Percentiles rank a stretch among this genome's conserved stretches.
phyloP scores from a whole-genome alignment of 2,329 filamentous ascomycete genomes.

The Atkinsonella hypoxylon region DNA sequence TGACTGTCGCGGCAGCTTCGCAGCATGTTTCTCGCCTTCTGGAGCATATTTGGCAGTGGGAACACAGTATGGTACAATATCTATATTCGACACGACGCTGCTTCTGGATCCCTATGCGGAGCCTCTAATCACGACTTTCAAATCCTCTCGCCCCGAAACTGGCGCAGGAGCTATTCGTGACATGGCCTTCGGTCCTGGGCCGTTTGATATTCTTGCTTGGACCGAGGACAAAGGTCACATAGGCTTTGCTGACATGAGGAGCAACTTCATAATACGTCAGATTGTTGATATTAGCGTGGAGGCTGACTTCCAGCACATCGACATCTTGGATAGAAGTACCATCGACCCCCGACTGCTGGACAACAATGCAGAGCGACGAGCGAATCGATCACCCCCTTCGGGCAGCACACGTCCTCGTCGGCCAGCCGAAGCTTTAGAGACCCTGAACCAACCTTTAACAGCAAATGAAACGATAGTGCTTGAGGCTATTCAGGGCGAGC shows the following conservation, averaged over 20 bases:
- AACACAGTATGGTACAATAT: slow-evolving; percentile 71
- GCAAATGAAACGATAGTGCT: slow-evolving; percentile 43
- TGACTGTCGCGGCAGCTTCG: slow-evolving; percentile 58
- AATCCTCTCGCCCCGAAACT: slow-evolving; percentile 61
- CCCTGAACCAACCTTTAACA: slow-evolving; percentile 38
- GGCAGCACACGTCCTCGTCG: slow-evolving; percentile 4
- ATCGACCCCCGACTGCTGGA: slow-evolving; percentile 43
- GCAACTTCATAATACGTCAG: slow-evolving; percentile 55
- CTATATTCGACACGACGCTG: slow-evolving; percentile 51
- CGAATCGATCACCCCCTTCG: slow-evolving; percentile 10
- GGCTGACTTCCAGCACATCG: slow-evolving; percentile 42
- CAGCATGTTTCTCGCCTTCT: slow-evolving; percentile 63
- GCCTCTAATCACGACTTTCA: slow-evolving; percentile 62
- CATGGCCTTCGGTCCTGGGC: slow-evolving; percentile 83
- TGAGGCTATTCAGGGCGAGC: slow-evolving; percentile 42
- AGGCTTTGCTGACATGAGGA: slow-evolving; percentile 61
- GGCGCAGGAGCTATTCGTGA: slow-evolving; percentile 71
- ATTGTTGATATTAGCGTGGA: slow-evolving; percentile 52
- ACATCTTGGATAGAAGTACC: slow-evolving; percentile 41
- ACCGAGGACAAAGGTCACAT: slow-evolving; percentile 74
- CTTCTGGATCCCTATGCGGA: slow-evolving; percentile 35
- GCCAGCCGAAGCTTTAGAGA: slow-evolving; percentile 24
- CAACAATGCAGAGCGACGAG: slow-evolving; percentile 29
- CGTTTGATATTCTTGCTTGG: slow-evolving; percentile 87
- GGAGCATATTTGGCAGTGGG: slow-evolving; percentile 63